Conservation (phyloP, 2,329 filamentous ascomycete genomes). For the Cercospora beticola region DNA sequence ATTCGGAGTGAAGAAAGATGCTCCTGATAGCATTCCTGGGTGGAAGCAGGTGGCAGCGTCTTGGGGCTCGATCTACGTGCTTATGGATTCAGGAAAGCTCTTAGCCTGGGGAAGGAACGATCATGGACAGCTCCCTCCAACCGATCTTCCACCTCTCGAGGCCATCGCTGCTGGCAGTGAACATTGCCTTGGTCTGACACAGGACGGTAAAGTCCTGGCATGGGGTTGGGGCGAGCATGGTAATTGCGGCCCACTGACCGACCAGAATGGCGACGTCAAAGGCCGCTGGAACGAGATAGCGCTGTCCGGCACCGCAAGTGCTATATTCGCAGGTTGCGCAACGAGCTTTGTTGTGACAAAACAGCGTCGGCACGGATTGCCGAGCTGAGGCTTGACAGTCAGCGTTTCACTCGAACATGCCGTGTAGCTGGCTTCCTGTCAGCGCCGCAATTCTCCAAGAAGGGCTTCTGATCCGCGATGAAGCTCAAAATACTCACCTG, state of each 20-base stretch:
- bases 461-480: conserved; percentile 1
- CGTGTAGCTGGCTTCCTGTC: conserved; percentile 36
- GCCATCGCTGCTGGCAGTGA: conserved; percentile 84
- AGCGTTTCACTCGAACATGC: conserved; percentile 40
- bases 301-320: conserved; percentile 53
- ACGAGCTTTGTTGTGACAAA: conserved; percentile 73
- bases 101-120: conserved; percentile 80
- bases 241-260: conserved; percentile 75
- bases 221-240: conserved; percentile 99
- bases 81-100: conserved; percentile 61
- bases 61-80: conserved; percentile 78
- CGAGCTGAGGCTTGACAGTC: not conserved
- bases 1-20: conserved; percentile 46
- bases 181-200: conserved; percentile 74
- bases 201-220: conserved; percentile 64
- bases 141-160: conserved; percentile 57
- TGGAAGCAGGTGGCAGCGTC: conserved; percentile 73
- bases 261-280: conserved; percentile 65
- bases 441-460: conserved; percentile 16
- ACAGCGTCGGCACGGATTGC: not conserved
- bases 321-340: conserved; percentile 81
- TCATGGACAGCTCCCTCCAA: conserved; percentile 74
- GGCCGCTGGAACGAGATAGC: conserved; percentile 67
- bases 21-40: conserved; percentile 53
- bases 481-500: conserved; percentile 54